Evolutionary conservation across 371 early-diverging fungal genomes (phyloP).

Genomic region (Zancudomyces culisetae): DNA sequence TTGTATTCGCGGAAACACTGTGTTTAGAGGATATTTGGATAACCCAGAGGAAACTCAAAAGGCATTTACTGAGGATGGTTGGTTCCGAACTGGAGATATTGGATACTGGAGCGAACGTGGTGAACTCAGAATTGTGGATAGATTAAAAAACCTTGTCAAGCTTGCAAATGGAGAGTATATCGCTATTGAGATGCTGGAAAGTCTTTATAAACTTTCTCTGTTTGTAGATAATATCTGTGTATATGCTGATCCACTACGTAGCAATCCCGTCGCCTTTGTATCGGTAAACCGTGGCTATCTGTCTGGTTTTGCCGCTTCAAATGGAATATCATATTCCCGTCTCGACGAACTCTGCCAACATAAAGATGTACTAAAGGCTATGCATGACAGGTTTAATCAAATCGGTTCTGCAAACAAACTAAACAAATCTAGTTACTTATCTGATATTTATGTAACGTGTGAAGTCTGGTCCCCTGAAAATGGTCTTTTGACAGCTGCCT

Average conservation of each 20-base stretch:
- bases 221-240: constrained; percentile 69
- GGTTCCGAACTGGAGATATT: constrained; percentile 92
- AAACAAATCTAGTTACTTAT: constrained; percentile 50
- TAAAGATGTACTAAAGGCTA: not conserved
- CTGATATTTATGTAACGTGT: constrained; percentile 38
- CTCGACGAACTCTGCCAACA: constrained; percentile 7
- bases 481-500: constrained; percentile 73
- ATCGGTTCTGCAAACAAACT: constrained; percentile 31
- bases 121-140: constrained; percentile 51
- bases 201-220: constrained; percentile 54
- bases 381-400: constrained; percentile 7
- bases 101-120: constrained; percentile 54
- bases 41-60: constrained; percentile 47
- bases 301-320: constrained; percentile 9
- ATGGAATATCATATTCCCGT: constrained; percentile 13
- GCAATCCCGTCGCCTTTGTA: constrained; percentile 19
- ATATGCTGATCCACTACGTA: constrained; percentile 38
- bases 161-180: constrained; percentile 84
- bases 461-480: constrained; percentile 81
- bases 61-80: constrained; percentile 54
- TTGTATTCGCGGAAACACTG: constrained; percentile 61
- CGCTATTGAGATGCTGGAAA: constrained; percentile 93
- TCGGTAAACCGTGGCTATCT: constrained; percentile 29
- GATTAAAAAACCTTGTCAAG: constrained; percentile 78
- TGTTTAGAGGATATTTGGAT: constrained; percentile 58